These are phyloP conservation scores for Blastobotrys robertii DNA, from an alignment of 805 yeast genomes.

Conservation along the genomic window DNA sequence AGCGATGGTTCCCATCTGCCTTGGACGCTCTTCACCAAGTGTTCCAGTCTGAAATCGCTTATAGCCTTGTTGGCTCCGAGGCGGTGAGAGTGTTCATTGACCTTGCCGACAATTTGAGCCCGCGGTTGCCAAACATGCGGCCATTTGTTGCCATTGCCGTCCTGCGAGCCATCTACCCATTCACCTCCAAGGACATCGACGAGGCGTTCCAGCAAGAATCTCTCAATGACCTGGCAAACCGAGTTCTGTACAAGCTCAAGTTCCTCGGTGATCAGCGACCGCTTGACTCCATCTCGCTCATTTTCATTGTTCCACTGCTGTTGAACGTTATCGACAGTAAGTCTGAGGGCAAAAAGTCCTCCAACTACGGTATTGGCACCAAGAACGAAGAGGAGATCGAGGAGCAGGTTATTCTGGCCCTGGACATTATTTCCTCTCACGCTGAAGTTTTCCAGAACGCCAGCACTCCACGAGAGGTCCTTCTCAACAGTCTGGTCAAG, in stretches of 20 bases:
- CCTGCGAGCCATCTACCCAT: conserved; percentile 40
- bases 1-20: conserved; percentile 53
- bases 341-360: neutral
- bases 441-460: conserved; percentile 43
- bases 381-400: conserved; percentile 72
- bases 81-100: conserved; percentile 44
- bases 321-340: conserved; percentile 49
- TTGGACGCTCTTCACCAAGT: conserved; percentile 34
- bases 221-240: conserved; percentile 43
- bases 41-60: conserved; percentile 24
- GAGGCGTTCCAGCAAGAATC: conserved; percentile 42
- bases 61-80: conserved; percentile 19
- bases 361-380: conserved; percentile 37
- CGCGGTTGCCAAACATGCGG: conserved; percentile 42
- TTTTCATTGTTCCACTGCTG: conserved; percentile 68
- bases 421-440: conserved; percentile 56
- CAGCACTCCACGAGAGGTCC: conserved; percentile 57
- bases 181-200: conserved; percentile 35
- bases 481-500: conserved; percentile 52
- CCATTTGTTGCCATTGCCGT: conserved; percentile 60
- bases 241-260: conserved; percentile 67
- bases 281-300: conserved; percentile 56
- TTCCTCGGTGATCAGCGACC: conserved; percentile 64
- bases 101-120: conserved; percentile 43
- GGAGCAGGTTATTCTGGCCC: conserved; percentile 67